Evolutionary conservation across 495 filamentous ascomycete species (phyloP).

Genomic region (Halenospora varia): DNA sequence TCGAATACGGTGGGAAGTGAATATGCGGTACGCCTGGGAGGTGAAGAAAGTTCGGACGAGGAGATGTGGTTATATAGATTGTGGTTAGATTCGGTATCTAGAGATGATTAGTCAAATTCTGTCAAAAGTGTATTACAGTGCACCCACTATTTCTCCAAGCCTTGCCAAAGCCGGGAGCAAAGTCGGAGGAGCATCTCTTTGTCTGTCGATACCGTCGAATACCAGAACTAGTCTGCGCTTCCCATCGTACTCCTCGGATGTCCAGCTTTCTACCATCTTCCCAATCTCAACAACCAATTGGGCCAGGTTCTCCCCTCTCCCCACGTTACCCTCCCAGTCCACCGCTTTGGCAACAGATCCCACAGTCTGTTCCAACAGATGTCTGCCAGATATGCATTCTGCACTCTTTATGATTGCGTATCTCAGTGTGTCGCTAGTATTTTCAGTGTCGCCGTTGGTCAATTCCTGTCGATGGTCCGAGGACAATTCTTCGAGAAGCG

Average conservation of each 20-base stretch:
- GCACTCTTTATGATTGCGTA: constrained; percentile 71
- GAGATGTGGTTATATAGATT: constrained; percentile 72
- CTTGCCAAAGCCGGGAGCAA: constrained; percentile 78
- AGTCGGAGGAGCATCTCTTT: constrained; percentile 75
- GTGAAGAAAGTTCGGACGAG: constrained; percentile 68
- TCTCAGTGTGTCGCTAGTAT: constrained; percentile 31
- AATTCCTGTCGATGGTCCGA: constrained; percentile 5
- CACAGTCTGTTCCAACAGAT: constrained; percentile 71
- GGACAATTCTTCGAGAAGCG: constrained; percentile 51
- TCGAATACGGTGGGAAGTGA: constrained; percentile 81
- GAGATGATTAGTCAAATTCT: neutral
- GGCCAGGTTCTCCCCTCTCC: constrained; percentile 72
- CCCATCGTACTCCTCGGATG: constrained; percentile 26
- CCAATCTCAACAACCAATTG: constrained; percentile 67
- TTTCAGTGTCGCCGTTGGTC: neutral
- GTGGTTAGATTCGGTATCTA: constrained; percentile 81
- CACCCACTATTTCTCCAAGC: constrained; percentile 69
- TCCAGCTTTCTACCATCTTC: constrained; percentile 47
- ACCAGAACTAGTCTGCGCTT: constrained; percentile 70
- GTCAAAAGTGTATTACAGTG: no score
- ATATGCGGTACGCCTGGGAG: constrained; percentile 71
- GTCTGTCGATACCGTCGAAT: constrained; percentile 86
- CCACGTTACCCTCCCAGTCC: constrained; percentile 28
- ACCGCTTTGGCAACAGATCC: constrained; percentile 50
- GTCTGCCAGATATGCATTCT: constrained; percentile 87